Evolutionary conservation across 306 rosid species (phyloP), one percentile per base, ranked within the genome.

Genomic region (Hylodesmum podocarpum): DNA sequence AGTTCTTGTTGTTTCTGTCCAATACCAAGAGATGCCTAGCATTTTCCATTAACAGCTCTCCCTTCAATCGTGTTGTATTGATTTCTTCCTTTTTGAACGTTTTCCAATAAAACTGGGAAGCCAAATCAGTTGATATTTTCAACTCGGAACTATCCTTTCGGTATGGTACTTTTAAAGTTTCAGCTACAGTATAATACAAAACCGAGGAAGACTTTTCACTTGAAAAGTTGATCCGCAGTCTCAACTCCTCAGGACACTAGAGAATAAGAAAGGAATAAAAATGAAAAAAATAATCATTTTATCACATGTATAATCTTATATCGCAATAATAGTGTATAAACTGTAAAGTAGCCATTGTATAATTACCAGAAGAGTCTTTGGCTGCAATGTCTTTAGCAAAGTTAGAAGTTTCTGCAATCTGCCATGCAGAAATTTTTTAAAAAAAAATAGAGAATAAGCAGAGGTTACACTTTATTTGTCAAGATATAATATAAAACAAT

Each of bases 331-430:
- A 68, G 40, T 8, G 54, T 36, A 7, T 24, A 14, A 39, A 46
- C 25, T 18, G 5, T 13, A 33, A 55, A 76, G 28, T 16, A 27
- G 76, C 28, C n/a, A 21, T 41, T 43, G 76, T 24, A 54, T 31
- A 36, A 83, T 49, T 86, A 94, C 98, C 95, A 89, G 73, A 57
- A 82, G 80, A 64, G 79, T 75, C 83, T 90, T 90, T 58, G 98
- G 89, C 73, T 81, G 92, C 88, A 91, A 65, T 53, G 74, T 70
- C 82, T 76, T 82, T 63, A 90, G 77, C 84, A 90, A 81, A 16
- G 92, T 89, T 55, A 72, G 74, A 82, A 92, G 79, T 64, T 89
- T 89, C 37, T 9, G 77, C 85, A 84, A 70, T 88, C 98, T 91
- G 70, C 81, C 80, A 40, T 77, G 25, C 19, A 5, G 25, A 75